Base-by-base conservation (phyloP, 2,329 filamentous ascomycete genomes). In the Trichophyton simii region DNA sequence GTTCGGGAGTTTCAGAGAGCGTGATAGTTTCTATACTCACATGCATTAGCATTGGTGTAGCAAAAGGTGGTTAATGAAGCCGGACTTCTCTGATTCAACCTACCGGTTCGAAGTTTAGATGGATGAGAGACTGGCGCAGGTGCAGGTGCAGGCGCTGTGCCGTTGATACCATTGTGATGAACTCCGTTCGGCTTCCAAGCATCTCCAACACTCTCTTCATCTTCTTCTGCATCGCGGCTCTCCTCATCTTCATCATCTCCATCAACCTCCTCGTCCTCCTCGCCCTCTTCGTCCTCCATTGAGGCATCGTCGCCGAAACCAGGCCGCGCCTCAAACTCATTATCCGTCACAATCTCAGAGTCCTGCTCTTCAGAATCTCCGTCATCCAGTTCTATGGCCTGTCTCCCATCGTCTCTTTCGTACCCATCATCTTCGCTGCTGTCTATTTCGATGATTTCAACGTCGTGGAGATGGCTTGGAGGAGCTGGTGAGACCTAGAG, bases 361-460 rank as follows among this genome's bases (percentile, higher is more conserved):
- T 60, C 46, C 38, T 64, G 61, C 63, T 65, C 66, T 63, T 67
- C 67, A 22, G 62, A 60, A 41, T 60, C 59, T 22, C 57, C 66
- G 36, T 70, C 68, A 58, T 67, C 66, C 15, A 70, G 68, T 50
- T 72, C 68, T 25, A 55, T 36, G 72, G 68, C 41, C 68, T 70
- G 6, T 68, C 66, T 48, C 68, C 64, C 8, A 64, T 63, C 7
- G 65, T 66, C n/a, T 61, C 60, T 41, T 48, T 41, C 13, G 25
- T 50, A 36, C 25, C 34, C 58, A 20, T 50, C 58, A 34, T 50
- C 44, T 3, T 48, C 60, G 42, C 71, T 70, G 34, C 74, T 72
- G 46, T 73, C 72, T 50, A 76, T 74, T 60, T 71, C 73, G 64
- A 76, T 75, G 25, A 76, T 65, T 62, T 75, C 74, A 3, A 70